Evolutionary conservation across 1,284 basidiomycete genomes (phyloP).

Genomic region (Fistulinella staudtii): DNA sequence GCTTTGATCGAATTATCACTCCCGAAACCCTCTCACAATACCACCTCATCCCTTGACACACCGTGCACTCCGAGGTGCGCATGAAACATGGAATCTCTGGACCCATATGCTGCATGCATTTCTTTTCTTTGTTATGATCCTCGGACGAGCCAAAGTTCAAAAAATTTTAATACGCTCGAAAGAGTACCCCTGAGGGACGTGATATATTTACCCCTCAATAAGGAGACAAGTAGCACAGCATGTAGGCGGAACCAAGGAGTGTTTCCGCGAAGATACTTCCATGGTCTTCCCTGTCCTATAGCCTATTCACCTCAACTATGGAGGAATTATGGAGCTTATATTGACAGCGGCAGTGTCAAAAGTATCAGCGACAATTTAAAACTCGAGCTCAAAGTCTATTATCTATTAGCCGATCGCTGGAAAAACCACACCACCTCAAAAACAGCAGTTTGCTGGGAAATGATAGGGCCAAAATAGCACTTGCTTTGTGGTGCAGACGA

Average conservation of each 20-base stretch:
- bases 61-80: constrained; percentile 1
- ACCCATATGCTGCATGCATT: background rate
- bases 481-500: background rate
- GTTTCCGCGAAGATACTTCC: background rate
- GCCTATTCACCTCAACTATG: no score
- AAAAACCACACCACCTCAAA: background rate
- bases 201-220: background rate
- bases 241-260: background rate
- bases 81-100: background rate
- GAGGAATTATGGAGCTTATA: no score
- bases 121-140: background rate
- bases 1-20: constrained; percentile 5
- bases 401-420: background rate
- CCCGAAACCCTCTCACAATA: background rate
- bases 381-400: constrained; percentile 39
- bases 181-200: background rate
- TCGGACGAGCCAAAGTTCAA: background rate
- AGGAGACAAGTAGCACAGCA: background rate
- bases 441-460: background rate
- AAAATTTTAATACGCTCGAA: background rate
- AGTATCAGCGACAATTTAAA: constrained; percentile 42
- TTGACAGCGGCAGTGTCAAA: no score
- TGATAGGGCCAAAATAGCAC: background rate
- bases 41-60: background rate
- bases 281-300: background rate